These are phyloP conservation scores for Solanum microdontum DNA, from an alignment of 257 asterid species.

Conservation along the genomic window DNA sequence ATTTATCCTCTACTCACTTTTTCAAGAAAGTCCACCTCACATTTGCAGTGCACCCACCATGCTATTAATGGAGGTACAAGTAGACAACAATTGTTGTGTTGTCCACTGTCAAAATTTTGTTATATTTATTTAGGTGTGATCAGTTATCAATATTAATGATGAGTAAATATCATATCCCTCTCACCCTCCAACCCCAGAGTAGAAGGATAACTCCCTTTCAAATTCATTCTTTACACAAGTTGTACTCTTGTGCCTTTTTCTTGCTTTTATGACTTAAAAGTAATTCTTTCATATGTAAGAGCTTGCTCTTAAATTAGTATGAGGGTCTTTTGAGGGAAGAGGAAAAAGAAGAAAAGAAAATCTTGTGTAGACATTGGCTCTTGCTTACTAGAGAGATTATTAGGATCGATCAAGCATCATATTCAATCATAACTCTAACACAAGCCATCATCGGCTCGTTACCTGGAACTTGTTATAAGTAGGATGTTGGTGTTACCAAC, in stretches of 20 bases:
- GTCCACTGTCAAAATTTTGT: neutral
- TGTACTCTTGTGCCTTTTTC: neutral
- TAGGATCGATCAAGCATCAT: neutral
- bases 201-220: neutral
- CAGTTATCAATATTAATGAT: neutral
- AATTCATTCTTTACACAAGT: neutral
- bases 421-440: neutral
- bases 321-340: neutral
- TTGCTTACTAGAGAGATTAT: neutral
- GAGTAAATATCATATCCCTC: neutral
- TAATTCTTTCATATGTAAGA: neutral
- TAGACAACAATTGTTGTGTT: neutral
- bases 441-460: neutral
- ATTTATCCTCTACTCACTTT: neutral
- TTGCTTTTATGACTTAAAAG: neutral
- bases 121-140: neutral
- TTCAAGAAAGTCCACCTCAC: neutral
- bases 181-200: neutral
- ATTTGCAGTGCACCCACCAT: neutral
- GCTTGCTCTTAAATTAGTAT: neutral
- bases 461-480: too few relatives aligned
- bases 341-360: neutral
- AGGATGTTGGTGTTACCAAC: neutral
- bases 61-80: neutral
- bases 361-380: neutral